A percentile compares a stretch with the other conserved stretches of the same genome.
These are phyloP conservation scores for Zopfia rhizophila DNA, from an alignment of 2,329 filamentous ascomycete genomes.

Conservation along the genomic window DNA sequence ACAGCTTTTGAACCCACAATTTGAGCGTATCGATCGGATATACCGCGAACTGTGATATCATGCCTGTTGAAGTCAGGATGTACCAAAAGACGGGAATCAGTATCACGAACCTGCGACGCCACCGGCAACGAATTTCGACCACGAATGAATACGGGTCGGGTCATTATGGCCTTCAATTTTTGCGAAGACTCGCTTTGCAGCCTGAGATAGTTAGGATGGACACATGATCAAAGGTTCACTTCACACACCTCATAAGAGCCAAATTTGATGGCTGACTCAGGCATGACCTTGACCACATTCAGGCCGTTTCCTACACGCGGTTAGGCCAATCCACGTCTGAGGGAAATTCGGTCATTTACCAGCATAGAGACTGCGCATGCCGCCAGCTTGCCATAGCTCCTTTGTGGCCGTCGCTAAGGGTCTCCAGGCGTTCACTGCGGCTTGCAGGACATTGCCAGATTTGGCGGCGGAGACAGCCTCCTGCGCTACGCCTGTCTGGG, in stretches of 20 bases:
- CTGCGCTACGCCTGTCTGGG: conserved; percentile 76
- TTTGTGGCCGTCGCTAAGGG: conserved; percentile 78
- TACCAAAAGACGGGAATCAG: not conserved
- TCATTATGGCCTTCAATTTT: conserved; percentile 89
- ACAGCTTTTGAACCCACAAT: conserved; percentile 60
- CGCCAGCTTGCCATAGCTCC: conserved; percentile 86
- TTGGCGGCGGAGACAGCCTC: conserved; percentile 74
- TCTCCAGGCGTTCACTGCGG: conserved; percentile 71
- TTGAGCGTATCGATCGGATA: conserved; percentile 91
- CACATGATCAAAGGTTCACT: conserved; percentile 2
- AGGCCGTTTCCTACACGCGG: conserved; percentile 82
- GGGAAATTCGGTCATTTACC: conserved; percentile 65
- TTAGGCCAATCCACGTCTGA: conserved; percentile 25
- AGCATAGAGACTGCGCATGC: conserved; percentile 89
- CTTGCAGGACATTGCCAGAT: conserved; percentile 72
- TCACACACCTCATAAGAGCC: conserved; percentile 83
- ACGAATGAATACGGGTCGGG: conserved; percentile 78
- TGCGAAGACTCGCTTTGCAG: conserved; percentile 87
- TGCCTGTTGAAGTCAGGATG: conserved; percentile 59
- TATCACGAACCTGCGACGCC: conserved; percentile 74
- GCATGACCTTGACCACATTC: conserved; percentile 98
- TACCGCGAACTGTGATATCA: conserved; percentile 96
- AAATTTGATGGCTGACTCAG: conserved; percentile 98
- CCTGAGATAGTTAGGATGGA: conserved; percentile 56
- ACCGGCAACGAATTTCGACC: conserved; percentile 90